Base-by-base conservation (phyloP, 495 filamentous ascomycete genomes). In the Neurospora sp. region DNA sequence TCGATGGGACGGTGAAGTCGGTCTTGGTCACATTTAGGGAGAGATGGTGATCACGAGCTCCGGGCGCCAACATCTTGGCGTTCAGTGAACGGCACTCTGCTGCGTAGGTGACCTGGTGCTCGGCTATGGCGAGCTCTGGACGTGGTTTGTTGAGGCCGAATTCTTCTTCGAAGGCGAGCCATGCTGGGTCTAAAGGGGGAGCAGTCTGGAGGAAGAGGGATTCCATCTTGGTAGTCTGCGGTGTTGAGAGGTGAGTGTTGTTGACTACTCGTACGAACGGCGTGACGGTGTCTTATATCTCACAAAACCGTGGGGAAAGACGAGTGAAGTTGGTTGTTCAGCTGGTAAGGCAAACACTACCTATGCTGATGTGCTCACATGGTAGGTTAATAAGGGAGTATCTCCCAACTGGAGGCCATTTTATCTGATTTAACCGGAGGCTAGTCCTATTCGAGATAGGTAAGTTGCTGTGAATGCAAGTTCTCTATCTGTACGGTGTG, bases 151-250 rank as follows among this genome's bases (percentile, higher is more conserved):
- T 39, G 27, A 46, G 53, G 46, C 39, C 65, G 14, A 10, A 16
- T 11, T 46, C 39, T 22, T 27, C 37, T 44, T 74, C 71, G 71
- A 73, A 70, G 39, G 41, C 35, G 69, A 74, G 37, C 74, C 72
- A 77, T 39, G 69, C 74, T 31, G 70, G 69, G 31, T 74, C 71
- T 41, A 76, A 65, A 9, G 74, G 59, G 7, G 74, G 74, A 2
- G 76, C 71, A 4, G 20, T 71, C 2, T 61, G 14, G 35, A 76
- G 69, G 48, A 74, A 40, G 48, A 74, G 74, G 39, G 44, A 20
- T 3, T 72, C 46, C 70, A 69, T 73, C 31, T n/a, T 38, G 37
- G 3, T 1, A 22, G 1, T 3, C 1, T 27, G 10, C 9, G n/a
- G 5, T 8, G 38, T 48, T 73, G 31, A 71, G 3, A 11, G 8